A percentile compares a stretch with the other conserved stretches of the same genome.
Evolutionary conservation across 2,329 filamentous ascomycete species (phyloP).

Genomic region (Magnaporthales sp.): DNA sequence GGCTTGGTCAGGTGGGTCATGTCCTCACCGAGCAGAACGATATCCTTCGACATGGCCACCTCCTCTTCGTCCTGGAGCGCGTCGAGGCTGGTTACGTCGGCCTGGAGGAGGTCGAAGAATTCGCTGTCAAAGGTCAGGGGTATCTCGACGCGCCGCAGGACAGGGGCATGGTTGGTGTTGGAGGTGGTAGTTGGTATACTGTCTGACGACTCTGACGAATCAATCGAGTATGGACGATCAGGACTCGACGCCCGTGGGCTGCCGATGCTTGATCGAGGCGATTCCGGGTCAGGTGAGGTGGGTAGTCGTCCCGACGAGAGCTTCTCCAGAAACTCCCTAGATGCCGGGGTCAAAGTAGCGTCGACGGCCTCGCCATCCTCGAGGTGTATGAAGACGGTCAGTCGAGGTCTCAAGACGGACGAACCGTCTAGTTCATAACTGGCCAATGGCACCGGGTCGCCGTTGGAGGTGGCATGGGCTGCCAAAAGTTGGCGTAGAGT

Average conservation of each 20-base stretch:
- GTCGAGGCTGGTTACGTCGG: slow-evolving; percentile 62
- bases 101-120: slow-evolving; percentile 70
- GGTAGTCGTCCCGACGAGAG: slow-evolving; percentile 39
- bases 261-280: not conserved
- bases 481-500: slow-evolving; percentile 59
- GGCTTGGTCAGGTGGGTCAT: slow-evolving; percentile 59
- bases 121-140: slow-evolving; percentile 68
- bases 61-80: slow-evolving; percentile 59
- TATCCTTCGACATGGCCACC: slow-evolving; percentile 51
- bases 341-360: slow-evolving; percentile 57
- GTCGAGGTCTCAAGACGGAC: slow-evolving; percentile 49
- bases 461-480: slow-evolving; percentile 31
- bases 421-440: slow-evolving; percentile 46
- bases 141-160: slow-evolving; percentile 51
- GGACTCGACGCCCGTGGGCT: not conserved
- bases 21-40: slow-evolving; percentile 54
- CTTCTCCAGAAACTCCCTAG: slow-evolving; percentile 53
- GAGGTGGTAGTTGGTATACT: not conserved
- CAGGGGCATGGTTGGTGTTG: slow-evolving; percentile 3
- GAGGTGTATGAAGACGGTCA: slow-evolving; percentile 62
- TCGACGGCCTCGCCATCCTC: slow-evolving; percentile 59
- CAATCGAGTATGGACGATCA: not conserved
- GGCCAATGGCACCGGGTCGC: slow-evolving; percentile 18
- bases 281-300: not conserved
- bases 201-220: not conserved